Base-by-base conservation (phyloP, 192 early-diverging fungal genomes). In the Coemansia sp. region DNA sequence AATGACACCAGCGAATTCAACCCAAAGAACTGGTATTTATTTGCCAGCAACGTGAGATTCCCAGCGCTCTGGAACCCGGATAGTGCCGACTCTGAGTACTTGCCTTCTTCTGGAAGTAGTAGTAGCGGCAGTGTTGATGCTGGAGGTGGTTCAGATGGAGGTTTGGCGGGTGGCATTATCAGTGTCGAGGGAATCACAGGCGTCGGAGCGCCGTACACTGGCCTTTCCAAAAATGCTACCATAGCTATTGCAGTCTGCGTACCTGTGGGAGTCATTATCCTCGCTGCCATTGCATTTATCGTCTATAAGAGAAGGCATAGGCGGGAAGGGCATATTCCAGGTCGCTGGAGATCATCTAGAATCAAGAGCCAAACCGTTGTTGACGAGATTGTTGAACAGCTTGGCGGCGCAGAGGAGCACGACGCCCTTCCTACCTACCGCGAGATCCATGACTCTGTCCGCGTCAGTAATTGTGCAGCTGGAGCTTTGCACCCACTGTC, bases 221-320 rank as follows among this genome's bases (percentile, higher is more conserved):
- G 67, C n/a, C 38, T 71, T 18, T 60, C 64, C 36, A 67, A 44
- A 39, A 36, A 44, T 12, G 65, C 74, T 1, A 52, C 62, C 18
- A 66, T 76, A 33, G 74, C 74, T 4, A 56, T 76, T 35, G 53
- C 44, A 3, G 74, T 76, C 44, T 39, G 64, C 24, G 63, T 67
- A 12, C 68, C 74, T 14, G 20, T 67, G 8, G 53, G 60, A 4
- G 51, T 67, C 11, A 71, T 76, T 2, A 23, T 65, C 35, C 10
- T 69, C 34, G 64, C 59, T 21, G 10, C 56, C n/a, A 41, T 66
- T 14, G 53, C 26, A 11, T 76, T 63, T 23, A 15, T 76, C 6
- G 39, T 67, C 43, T 67, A 63, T 43, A 45, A 53, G 21, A 70
- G 44, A 21, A 57, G 64, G 23, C 59, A 56, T 34, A 53, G 51